phyloP scores from a whole-genome alignment of 2,329 filamentous ascomycete genomes.

The Calonectria multiphialidica region DNA sequence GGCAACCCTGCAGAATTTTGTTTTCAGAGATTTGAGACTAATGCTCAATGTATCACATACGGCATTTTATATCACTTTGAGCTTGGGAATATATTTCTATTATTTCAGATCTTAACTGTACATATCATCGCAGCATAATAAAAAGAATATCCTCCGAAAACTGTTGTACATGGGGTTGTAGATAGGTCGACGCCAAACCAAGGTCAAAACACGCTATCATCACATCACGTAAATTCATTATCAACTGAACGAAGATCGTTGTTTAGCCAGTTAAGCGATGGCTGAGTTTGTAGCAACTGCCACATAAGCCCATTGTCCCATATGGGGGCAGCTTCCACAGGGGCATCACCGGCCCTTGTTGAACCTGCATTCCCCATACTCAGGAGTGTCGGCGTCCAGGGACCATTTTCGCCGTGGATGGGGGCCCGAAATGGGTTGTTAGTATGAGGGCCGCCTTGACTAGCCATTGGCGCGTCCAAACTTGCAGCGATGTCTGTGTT shows the following conservation, averaged over 20 bases:
- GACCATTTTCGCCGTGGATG: not conserved
- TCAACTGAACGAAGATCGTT: not conserved
- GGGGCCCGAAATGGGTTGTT: not conserved
- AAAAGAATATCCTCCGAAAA: too few relatives aligned
- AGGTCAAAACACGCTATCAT: not conserved
- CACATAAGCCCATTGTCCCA: not conserved
- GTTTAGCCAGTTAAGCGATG: not conserved
- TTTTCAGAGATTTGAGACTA: too few relatives aligned
- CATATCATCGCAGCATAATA: too few relatives aligned
- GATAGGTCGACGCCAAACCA: not conserved
- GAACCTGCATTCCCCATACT: not conserved
- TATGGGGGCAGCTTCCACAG: not conserved
- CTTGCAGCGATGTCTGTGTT: not conserved
- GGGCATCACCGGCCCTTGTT: accelerated
- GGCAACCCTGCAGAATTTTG: too few relatives aligned
- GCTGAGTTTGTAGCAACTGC: not conserved
- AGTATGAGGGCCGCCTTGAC: not conserved
- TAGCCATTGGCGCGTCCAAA: not conserved
- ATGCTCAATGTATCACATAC: too few relatives aligned
- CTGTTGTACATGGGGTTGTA: too few relatives aligned
- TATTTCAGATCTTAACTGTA: too few relatives aligned
- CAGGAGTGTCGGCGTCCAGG: not conserved
- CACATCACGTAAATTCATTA: not conserved
- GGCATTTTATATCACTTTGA: too few relatives aligned
- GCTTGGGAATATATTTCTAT: too few relatives aligned